A percentile compares a stretch with the other conserved stretches of the same genome.
phyloP scores from a whole-genome alignment of 139 green algal species.

The Tetratostichococcus sp. region DNA sequence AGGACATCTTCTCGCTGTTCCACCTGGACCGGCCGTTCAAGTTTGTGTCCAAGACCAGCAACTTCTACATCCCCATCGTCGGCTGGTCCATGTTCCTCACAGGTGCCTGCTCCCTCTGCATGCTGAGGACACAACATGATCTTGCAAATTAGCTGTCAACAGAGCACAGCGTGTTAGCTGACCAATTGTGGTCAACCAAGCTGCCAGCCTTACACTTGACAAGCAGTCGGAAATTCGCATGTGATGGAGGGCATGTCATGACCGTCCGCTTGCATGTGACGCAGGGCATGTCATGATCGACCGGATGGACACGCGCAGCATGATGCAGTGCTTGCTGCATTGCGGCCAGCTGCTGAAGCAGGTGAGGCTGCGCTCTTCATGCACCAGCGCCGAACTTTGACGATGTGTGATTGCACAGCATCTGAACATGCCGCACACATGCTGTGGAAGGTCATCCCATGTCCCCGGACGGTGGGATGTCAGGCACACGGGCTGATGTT shows the following conservation, averaged over 20 bases:
- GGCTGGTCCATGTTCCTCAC: conserved; percentile 99
- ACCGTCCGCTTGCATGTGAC: no score
- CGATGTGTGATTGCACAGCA: no score
- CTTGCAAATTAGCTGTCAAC: background rate
- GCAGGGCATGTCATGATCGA: conserved; percentile 82
- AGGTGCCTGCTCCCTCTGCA: conserved; percentile 34
- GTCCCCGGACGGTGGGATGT: no score
- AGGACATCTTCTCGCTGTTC: conserved; percentile 92
- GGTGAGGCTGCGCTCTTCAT: no score
- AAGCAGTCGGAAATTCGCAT: no score
- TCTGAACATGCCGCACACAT: no score
- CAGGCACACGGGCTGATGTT: background rate
- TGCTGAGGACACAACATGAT: background rate
- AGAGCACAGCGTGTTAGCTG: no score
- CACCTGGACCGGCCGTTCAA: conserved; percentile 89
- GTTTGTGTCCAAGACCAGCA: conserved; percentile 95
- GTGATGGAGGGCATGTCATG: no score
- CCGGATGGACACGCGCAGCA: conserved; percentile 78
- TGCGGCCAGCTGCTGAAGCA: conserved; percentile 75
- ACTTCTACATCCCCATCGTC: conserved; percentile 97
- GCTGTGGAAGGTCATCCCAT: no score
- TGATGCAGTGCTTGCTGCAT: conserved; percentile 83
- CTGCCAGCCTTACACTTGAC: no score
- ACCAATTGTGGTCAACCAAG: no score
- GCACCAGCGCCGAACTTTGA: no score